phyloP scores from a whole-genome alignment of 805 yeast genomes.

The Yarrowia osloensis region DNA sequence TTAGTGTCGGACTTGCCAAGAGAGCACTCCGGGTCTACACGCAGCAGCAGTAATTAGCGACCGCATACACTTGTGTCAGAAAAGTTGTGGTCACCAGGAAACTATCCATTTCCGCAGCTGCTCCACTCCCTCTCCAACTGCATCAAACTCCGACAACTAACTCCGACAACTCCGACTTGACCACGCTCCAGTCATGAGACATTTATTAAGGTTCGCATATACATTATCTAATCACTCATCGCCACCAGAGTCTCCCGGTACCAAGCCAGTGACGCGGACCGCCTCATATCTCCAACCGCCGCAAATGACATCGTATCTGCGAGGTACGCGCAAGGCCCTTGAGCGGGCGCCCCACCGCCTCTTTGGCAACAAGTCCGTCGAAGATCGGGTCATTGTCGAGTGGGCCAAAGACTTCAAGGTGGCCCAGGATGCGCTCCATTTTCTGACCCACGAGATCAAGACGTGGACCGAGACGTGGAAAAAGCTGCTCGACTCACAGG shows the following conservation, averaged over 20 bases:
- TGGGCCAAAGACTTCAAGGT: constrained; percentile 43
- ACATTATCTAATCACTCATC: constrained; percentile 28
- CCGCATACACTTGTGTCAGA: neutral
- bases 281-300: neutral
- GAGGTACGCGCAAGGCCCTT: constrained; percentile 44
- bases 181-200: constrained; percentile 5
- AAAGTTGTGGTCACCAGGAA: neutral
- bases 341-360: constrained; percentile 44
- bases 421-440: constrained; percentile 41
- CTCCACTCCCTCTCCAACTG: too few relatives aligned
- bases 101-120: too few relatives aligned
- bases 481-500: constrained; percentile 35
- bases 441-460: constrained; percentile 37
- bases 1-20: neutral
- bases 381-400: constrained; percentile 42
- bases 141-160: neutral
- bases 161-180: neutral
- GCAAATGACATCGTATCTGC: constrained; percentile 18
- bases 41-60: neutral
- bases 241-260: constrained; percentile 1
- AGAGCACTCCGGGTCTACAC: too few relatives aligned
- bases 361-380: constrained; percentile 42
- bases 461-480: constrained; percentile 38
- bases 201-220: constrained; percentile 19
- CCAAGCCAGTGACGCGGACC: neutral